A percentile compares a stretch with the other conserved stretches of the same genome.
Evolutionary conservation across 176 grass and related monocot genomes (phyloP).

Genomic region (Avena insularis): DNA sequence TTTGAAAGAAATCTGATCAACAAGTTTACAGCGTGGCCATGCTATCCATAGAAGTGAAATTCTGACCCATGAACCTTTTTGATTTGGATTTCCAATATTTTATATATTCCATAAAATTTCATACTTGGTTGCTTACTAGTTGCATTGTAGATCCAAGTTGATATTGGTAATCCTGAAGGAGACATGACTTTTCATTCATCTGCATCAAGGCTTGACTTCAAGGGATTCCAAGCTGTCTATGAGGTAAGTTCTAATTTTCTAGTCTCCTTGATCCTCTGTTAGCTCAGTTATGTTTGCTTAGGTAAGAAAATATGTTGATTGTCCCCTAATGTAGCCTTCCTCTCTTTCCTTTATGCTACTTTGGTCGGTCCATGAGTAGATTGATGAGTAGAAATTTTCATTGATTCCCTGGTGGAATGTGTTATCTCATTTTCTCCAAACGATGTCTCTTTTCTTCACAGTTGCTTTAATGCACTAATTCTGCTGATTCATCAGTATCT

Average conservation of each 20-base stretch:
- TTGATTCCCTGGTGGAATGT: not conserved
- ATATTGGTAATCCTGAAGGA: conserved; percentile 69
- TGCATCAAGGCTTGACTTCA: conserved; percentile 77
- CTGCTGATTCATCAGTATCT: conserved; percentile 6
- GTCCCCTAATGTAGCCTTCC: not conserved
- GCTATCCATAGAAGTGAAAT: conserved; percentile 13
- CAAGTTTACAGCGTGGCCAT: conserved; percentile 9
- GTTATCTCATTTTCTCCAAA: not conserved
- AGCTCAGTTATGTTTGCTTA: conserved; percentile 20
- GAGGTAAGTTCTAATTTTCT: conserved; percentile 54
- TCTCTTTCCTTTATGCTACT: conserved; percentile 17
- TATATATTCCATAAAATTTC: conserved; percentile 11
- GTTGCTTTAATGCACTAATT: not conserved
- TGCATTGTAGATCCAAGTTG: conserved; percentile 83
- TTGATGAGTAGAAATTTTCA: not conserved
- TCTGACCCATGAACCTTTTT: conserved; percentile 3
- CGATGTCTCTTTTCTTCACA: not conserved
- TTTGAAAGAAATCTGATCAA: conserved; percentile 6
- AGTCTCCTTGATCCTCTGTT: conserved; percentile 26
- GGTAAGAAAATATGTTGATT: conserved; percentile 28
- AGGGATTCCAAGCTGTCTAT: conserved; percentile 80
- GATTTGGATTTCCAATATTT: conserved; percentile 8
- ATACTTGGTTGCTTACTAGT: conserved; percentile 37
- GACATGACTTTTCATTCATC: conserved; percentile 64
- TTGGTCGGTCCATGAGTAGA: not conserved